Conservation (phyloP, 495 filamentous ascomycete genomes). For the Neurospora sp. region DNA sequence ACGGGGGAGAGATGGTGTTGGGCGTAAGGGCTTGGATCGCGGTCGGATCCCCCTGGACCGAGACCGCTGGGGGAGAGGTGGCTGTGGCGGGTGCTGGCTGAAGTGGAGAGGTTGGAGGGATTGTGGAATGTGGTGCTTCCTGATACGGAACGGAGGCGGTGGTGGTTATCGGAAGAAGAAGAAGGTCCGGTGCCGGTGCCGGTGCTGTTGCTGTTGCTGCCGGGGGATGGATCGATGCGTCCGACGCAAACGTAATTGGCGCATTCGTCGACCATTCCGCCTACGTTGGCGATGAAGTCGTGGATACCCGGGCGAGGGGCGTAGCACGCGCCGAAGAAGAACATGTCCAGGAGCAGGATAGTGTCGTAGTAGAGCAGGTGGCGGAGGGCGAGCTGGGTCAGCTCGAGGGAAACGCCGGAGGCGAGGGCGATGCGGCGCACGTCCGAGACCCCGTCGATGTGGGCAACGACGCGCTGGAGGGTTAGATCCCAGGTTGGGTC, state of each 20-base stretch:
- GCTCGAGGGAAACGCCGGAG: constrained; percentile 74
- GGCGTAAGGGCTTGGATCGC: neutral
- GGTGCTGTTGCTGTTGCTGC: neutral
- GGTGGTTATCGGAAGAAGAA: neutral
- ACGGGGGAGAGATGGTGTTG: neutral
- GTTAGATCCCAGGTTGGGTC: constrained; percentile 90
- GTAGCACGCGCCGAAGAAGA: constrained; percentile 86
- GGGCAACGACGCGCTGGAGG: constrained; percentile 67
- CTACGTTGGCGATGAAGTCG: constrained; percentile 56
- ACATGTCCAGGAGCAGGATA: constrained; percentile 78
- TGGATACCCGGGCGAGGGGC: constrained; percentile 68
- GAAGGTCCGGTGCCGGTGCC: neutral
- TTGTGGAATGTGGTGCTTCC: neutral
- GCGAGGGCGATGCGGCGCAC: constrained; percentile 72
- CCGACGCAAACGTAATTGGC: constrained; percentile 58
- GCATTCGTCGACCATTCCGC: constrained; percentile 74
- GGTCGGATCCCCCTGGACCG: neutral
- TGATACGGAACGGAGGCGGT: neutral
- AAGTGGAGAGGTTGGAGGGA: neutral
- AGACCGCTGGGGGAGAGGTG: neutral
- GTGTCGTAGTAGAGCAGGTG: constrained; percentile 89
- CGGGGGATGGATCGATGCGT: neutral
- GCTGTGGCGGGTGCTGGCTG: neutral
- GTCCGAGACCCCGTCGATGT: constrained; percentile 84
- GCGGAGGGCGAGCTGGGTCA: constrained; percentile 72